phyloP scores from a whole-genome alignment of 176 grass and related monocot genomes.

The Carex pumila region DNA sequence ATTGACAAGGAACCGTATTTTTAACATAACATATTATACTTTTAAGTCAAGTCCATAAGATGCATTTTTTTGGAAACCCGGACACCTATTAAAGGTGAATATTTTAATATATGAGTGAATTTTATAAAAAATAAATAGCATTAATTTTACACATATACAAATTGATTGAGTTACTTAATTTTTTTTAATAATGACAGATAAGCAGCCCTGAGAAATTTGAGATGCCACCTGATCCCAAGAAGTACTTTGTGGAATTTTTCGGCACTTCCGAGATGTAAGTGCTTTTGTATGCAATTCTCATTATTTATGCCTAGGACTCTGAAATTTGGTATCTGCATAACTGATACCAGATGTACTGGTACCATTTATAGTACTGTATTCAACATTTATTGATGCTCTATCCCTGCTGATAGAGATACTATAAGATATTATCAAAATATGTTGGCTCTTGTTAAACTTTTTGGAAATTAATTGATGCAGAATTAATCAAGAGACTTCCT shows the following conservation, averaged over 20 bases:
- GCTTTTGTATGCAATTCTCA: neutral
- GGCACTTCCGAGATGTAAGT: constrained; percentile 30
- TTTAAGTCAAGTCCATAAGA: neutral
- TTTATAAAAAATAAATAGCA: neutral
- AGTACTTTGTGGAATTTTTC: constrained; percentile 27
- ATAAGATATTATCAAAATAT: neutral
- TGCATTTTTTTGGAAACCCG: constrained; percentile 9
- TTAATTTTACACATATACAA: neutral
- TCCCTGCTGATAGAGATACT: neutral
- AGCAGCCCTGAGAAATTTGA: constrained; percentile 12
- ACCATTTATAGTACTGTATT: neutral
- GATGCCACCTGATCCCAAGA: constrained; percentile 18
- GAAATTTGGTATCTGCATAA: neutral
- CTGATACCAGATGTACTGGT: neutral
- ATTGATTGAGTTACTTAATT: neutral
- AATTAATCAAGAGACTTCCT: neutral
- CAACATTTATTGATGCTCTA: neutral
- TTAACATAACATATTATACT: neutral
- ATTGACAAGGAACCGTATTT: neutral
- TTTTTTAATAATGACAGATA: constrained; percentile 20
- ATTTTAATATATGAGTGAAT: neutral
- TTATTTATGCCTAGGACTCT: neutral
- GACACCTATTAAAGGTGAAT: neutral
- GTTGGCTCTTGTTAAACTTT: neutral
- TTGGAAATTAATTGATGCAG: constrained; percentile 1